These are phyloP conservation scores for Oropetium thomaeum DNA, from an alignment of 176 grass and related monocot genomes.

Conservation along the genomic window DNA sequence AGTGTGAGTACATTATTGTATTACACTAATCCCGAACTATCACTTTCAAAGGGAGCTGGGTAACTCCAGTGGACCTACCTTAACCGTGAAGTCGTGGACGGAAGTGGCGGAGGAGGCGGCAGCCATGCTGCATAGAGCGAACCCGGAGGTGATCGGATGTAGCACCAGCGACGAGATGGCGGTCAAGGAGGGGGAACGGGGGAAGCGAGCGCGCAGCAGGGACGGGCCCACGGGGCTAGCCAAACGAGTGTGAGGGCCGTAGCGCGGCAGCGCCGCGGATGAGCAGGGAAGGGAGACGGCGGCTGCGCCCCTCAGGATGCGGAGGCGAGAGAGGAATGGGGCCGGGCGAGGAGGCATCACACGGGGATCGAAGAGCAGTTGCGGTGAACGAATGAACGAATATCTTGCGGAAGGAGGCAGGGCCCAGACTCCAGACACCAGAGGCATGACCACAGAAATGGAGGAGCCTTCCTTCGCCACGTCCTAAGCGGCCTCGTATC, in stretches of 20 bases:
- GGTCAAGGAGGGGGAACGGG: not conserved
- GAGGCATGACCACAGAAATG: not conserved
- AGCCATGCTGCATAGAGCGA: conserved; percentile 51
- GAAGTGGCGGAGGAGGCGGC: conserved; percentile 60
- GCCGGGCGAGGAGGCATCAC: conserved; percentile 28
- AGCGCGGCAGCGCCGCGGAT: conserved; percentile 6
- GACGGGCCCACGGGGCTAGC: not conserved
- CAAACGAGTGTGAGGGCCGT: conserved; percentile 13
- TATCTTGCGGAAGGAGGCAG: too few relatives aligned
- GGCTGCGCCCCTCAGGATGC: not conserved
- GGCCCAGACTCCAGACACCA: too few relatives aligned
- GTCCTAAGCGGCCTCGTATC: not conserved
- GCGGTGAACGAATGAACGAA: too few relatives aligned
- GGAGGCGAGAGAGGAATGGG: conserved; percentile 23
- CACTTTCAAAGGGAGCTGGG: not conserved
- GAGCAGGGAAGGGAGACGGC: not conserved
- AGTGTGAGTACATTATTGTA: too few relatives aligned
- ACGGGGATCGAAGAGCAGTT: too few relatives aligned
- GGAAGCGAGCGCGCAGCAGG: not conserved
- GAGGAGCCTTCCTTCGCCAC: not conserved
- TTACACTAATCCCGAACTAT: not conserved
- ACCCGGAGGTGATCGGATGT: not conserved
- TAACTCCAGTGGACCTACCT: conserved; percentile 37
- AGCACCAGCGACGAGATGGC: not conserved
- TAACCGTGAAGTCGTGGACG: conserved; percentile 87